Base-by-base conservation (phyloP, 1,284 basidiomycete genomes). In the Sanghuangporus sanghuang region DNA sequence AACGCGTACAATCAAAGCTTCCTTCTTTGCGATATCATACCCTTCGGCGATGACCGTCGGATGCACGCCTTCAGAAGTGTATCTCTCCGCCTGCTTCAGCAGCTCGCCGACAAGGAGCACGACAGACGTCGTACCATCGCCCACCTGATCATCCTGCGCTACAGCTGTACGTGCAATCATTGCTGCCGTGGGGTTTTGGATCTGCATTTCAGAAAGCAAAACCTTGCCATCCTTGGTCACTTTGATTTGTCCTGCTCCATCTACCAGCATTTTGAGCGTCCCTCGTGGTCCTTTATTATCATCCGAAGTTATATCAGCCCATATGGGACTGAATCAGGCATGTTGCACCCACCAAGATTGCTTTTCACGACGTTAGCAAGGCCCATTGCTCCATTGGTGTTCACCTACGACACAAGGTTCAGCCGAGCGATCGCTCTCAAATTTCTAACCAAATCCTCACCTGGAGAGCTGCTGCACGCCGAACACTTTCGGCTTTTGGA, bases 161-260 rank as follows among this genome's bases (percentile, higher is more conserved):
- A 98, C 96, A 39, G 96, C 96, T 48, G 96, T 98, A 63, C 96
- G 87, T 48, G 97, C 97, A 73, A 99, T 96, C 95, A 99, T 98
- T 49, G 97, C 96, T 9, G 97, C 97, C 9, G 97, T 99, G 18
- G 97, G 97, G 76, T 99, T 99, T 75, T 97, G 95, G 72, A 99
- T 99, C 81, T 99, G 97, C 97, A 99, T 99, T 80, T 99, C 97
- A 49, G 96, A 98, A 62, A 99, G 84, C 62, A 99, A 80, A 52
- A 98, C 96, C 79, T 99, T 99, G 70, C 97, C 97, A 74, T 99
- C 97, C 81, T 99, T 99, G 70, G 97, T 99, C 93, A 99, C 97
- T 84, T 98, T 99, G 77, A 99, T 96, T 81, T 97, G 95, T 14
- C 97, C 97, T n/a, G 96, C 84, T 65, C 97, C 97, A 77, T 99